phyloP scores from a whole-genome alignment of 1,284 basidiomycete genomes.

The Microbotryum saponariae region DNA sequence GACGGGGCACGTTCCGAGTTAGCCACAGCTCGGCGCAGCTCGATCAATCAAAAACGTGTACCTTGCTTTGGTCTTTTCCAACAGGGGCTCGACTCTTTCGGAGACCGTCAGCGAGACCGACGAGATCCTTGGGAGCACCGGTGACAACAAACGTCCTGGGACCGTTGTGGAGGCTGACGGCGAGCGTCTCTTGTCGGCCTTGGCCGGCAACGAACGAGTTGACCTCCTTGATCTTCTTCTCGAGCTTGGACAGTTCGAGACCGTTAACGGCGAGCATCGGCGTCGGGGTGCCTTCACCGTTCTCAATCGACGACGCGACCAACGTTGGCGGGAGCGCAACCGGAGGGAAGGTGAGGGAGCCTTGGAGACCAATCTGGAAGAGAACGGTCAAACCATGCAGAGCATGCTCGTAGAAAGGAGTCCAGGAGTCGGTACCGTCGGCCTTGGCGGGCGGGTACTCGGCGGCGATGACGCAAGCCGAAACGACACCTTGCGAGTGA shows the following conservation, averaged over 20 bases:
- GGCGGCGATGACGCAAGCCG: constrained; percentile 71
- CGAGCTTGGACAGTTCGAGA: constrained; percentile 65
- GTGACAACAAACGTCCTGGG: constrained; percentile 86
- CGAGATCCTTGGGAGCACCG: constrained; percentile 82
- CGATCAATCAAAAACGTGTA: background rate
- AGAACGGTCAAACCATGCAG: constrained; percentile 81
- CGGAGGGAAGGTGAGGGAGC: constrained; percentile 72
- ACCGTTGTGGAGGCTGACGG: constrained; percentile 85
- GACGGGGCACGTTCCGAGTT: background rate
- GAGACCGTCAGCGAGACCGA: constrained; percentile 83
- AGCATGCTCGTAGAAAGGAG: constrained; percentile 64
- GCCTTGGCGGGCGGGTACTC: constrained; percentile 18
- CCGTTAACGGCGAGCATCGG: constrained; percentile 92
- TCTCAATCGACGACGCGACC: constrained; percentile 77
- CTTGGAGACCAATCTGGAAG: constrained; percentile 78
- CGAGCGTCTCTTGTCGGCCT: constrained; percentile 44
- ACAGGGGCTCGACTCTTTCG: constrained; percentile 80
- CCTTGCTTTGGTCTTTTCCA: constrained; percentile 85
- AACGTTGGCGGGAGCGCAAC: constrained; percentile 82
- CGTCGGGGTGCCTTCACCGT: constrained; percentile 84
- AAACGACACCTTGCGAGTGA: constrained; percentile 93
- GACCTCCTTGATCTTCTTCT: constrained; percentile 76
- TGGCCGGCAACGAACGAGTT: constrained; percentile 68
- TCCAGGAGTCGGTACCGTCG: constrained; percentile 50
- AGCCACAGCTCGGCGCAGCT: background rate